Base-by-base conservation (phyloP, 164 flowering plant species). In the Santalum album region DNA sequence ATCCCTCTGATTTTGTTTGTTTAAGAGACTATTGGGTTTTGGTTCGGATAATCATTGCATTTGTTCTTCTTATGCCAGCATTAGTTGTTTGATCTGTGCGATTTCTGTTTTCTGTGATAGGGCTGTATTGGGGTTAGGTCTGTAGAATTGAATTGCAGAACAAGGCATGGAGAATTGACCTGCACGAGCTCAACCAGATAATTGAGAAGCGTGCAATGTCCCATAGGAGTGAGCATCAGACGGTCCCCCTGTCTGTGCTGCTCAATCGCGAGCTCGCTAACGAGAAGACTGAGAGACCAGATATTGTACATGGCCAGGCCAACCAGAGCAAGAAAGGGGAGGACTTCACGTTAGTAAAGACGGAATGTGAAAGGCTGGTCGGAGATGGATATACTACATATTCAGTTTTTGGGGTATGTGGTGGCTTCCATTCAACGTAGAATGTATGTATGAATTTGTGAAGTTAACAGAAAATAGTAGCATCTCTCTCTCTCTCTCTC, bases 291-390 rank as follows among this genome's bases (percentile, higher is more conserved):
- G 99, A 90, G 67, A 86, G 65, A 48, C 97, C 97, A 0, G 96
- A 90, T 39, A 65, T 87, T 42, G 19, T 60, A 5, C 72, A 84
- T 56, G 96, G 97, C 17, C 89, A 87, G 68, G 95, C 91, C 17
- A 71, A 58, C 55, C 96, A 90, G 63, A 86, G 89, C 77, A 94
- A 94, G 84, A 94, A 94, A 65, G 97, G 99, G 23, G 99, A 94
- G 73, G 99, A 94, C 47, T 90, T 73, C 34, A 87, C 94, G 0
- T 59, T 94, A 39, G 46, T 81, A 34, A 87, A 94, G 75, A 76
- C 88, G 0, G 97, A 84, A 60, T 86, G 97, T 54, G 78, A 94
- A 56, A 71, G 95, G 24, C 50, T 78, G 4, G 69, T 80, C 14
- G 96, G 85, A 21, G 96, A 90, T 75, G 96, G 90, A 11, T 65